Evolutionary conservation across 169 alveolate genomes (phyloP), one percentile per base, ranked within the genome.

Genomic region (Plasmodium yoelii): DNA sequence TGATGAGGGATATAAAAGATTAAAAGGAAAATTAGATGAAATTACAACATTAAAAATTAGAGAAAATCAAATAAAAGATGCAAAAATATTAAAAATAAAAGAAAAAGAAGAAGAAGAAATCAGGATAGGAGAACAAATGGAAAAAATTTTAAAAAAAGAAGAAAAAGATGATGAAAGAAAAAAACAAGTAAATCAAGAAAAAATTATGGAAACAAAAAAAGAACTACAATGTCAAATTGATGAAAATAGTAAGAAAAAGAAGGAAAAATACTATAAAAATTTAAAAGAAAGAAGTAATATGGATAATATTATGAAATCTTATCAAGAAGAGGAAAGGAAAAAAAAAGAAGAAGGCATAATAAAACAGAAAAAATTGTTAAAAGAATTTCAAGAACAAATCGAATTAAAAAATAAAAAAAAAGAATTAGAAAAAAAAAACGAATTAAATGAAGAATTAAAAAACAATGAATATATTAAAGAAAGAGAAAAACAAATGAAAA

Each of bases 341-440:
- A 80, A 80, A 80, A 80, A 80, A 70, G 90, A 80, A 65, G 84
- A 80, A 22, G 90, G 46, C 10, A 10, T 80, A 49, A 5, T 39
- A 51, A 80, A 80, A 60, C 90, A 80, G 57, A 80, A 80, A 53
- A 80, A 80, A 59, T 59, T 80, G 44, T 49, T 80, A 56, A 80
- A 67, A 55, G 90, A 80, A 67, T 80, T 80, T 47, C 82, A 80
- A 67, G 84, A 80, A 80, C 90, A 80, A 67, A 80, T 80, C 15
- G 90, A 80, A 65, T 61, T 80, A 60, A 80, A 80, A 65, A 80
- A 80, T 67, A 65, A 80, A 80, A 42, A 67, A 80, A 80, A 65
- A 65, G 72, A 67, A 49, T 24, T 80, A 12, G 72, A 80, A 53
- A 80, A 80, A 65, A 15, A 60, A 67, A 80, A 80, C 42, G 90